Conservation (phyloP, 148 eudicot genomes). For the Arctostaphylos glauca region DNA sequence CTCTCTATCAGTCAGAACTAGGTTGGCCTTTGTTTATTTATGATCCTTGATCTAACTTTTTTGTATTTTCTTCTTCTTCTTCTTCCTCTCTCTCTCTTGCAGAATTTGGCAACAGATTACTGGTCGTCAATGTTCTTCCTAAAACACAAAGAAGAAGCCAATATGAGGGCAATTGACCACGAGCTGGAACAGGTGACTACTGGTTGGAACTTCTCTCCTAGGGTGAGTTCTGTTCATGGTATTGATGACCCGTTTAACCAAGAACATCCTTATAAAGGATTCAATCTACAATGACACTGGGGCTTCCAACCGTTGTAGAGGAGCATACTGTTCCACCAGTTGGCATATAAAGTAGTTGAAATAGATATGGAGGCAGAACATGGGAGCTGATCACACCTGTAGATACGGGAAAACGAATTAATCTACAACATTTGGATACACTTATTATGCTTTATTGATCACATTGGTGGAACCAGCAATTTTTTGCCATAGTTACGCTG, state of each 20-base stretch:
- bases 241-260: conserved; percentile 83
- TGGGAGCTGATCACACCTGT: neutral
- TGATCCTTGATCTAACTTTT: neutral
- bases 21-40: neutral
- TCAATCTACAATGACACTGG: conserved; percentile 22
- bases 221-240: conserved; percentile 64
- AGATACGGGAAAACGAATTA: neutral
- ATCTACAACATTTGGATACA: neutral
- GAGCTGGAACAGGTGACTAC: conserved; percentile 49
- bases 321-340: neutral
- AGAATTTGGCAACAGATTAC: conserved; percentile 84
- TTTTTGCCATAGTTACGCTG: neutral
- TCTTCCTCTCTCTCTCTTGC: conserved; percentile 10
- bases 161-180: conserved; percentile 31
- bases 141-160: conserved; percentile 58
- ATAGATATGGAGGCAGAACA: neutral
- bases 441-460: neutral
- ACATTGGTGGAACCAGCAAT: neutral
- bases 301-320: neutral
- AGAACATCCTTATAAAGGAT: conserved; percentile 42
- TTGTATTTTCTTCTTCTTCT: neutral
- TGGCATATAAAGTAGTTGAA: neutral
- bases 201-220: conserved; percentile 64
- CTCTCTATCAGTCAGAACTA: neutral
- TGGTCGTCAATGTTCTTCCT: conserved; percentile 72